A percentile compares a stretch with the other conserved stretches of the same genome.
Evolutionary conservation across 306 rosid species (phyloP).

Genomic region (Biancaea sappan): DNA sequence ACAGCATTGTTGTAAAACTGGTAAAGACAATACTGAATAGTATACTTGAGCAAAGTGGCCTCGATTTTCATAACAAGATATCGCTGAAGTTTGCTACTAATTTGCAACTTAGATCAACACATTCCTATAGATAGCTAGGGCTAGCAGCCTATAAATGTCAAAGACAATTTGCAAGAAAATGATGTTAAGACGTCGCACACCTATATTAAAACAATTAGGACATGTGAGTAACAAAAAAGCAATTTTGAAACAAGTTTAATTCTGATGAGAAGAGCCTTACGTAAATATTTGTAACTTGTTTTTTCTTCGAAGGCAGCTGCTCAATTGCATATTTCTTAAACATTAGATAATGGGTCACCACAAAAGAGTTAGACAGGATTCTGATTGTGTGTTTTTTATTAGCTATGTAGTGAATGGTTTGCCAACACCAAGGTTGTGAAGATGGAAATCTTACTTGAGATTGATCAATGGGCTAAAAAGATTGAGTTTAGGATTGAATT

Average conservation of each 20-base stretch:
- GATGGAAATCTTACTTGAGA: too few species aligned
- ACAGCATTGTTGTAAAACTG: not conserved
- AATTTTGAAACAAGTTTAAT: not conserved
- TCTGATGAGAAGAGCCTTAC: not conserved
- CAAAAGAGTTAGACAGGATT: not conserved
- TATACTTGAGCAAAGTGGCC: not conserved
- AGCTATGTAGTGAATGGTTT: not conserved
- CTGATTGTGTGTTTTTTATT: not conserved
- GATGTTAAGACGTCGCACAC: not conserved
- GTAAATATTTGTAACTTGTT: not conserved
- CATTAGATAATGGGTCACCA: not conserved
- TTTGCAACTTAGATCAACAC: not conserved
- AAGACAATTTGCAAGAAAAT: not conserved
- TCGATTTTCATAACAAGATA: not conserved
- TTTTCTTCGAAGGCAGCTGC: not conserved
- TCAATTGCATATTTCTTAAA: not conserved
- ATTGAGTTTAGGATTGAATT: too few species aligned
- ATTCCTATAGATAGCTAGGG: not conserved
- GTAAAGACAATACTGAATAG: not conserved
- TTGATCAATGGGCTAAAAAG: too few species aligned
- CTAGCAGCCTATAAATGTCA: not conserved
- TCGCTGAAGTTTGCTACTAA: too few species aligned
- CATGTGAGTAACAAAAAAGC: not conserved
- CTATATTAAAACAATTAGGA: not conserved
- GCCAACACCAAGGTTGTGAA: not conserved